Base-by-base conservation (phyloP, 2,329 filamentous ascomycete species). In the Aspergillus sp. region DNA sequence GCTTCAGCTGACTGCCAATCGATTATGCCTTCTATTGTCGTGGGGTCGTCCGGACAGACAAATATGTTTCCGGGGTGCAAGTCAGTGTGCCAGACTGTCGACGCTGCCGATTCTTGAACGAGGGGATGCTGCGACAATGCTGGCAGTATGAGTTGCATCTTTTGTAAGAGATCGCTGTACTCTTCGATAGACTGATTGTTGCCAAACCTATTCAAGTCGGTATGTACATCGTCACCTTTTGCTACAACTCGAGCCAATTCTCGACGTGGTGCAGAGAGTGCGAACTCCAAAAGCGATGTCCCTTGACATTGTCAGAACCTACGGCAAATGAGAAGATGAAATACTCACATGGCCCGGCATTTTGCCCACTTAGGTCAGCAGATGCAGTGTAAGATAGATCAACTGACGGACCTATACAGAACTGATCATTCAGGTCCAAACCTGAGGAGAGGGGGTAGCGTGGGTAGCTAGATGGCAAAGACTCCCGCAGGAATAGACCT, bases 11-110 rank as follows among this genome's bases (percentile, higher is more conserved):
- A 70, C 30, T 70, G 65, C 70, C 67, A 72, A 48, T 71, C 67
- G 32, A 72, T 70, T 15, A 71, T 64, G 13, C 66, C 63, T 58
- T 66, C 53, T 56, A 72, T 67, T 1, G 38, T 54, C 47, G 63
- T 68, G 27, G 62, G 60, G 38, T 67, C 59, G 36, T 68, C 57
- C 1, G 57, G 8, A 4, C 64, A 65, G 25, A 70, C 64, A 39
- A 64, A 70, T 15, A 72, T 70, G 59, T 72, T 68, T 30, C 66
- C 62, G 13, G 69, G 52, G 57, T 71, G 56, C 15, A 72, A 54
- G 50, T 71, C 61, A 17, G 62, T 64, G 62, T 71, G 68, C 67
- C 63, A 66, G 13, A 67, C 5, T 21, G 59, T 57, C 23, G 68
- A 52, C 2, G 10, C 50, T 49, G 66, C 17, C 2, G 13, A 36